Base-by-base conservation (phyloP, 2,329 filamentous ascomycete species). In the Penicillium griseofulvum region DNA sequence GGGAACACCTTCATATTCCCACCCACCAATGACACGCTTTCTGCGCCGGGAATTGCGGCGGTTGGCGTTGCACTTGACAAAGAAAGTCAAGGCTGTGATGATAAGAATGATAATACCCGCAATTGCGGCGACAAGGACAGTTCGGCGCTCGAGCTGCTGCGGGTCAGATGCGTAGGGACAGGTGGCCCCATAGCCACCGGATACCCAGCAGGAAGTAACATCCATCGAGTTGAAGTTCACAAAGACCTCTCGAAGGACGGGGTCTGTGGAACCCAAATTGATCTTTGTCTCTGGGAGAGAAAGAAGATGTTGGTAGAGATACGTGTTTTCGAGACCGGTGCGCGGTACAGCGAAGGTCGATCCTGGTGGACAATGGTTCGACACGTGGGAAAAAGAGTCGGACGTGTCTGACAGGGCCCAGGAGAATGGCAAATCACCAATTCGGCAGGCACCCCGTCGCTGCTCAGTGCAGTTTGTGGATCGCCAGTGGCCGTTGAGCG, bases 1-100 rank as follows among this genome's bases (percentile, higher is more conserved):
- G 17, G 86, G 86, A 48, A 89, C 84, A 16, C 86, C 86, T 67
- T 88, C 86, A 73, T 88, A 88, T 63, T 87, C 83, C 80, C 83
- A 86, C 1, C 83, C 83, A 50, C 76, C 70, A 56, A 77, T 74
- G 45, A 82, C 75, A 63, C 80, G 78, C 64, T 78, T 79, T 26
- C 76, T 75, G 44, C 78, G 77, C 59, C 79, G 76, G 43, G 77
- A 80, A 60, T 79, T 80, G 39, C 78, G 76, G 56, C 84, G 70
- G 68, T 87, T 87, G 5, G 83, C 80, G 58, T 84, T 85, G 65
- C 83, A 86, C 65, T 88, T 88, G 47, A 85, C 80, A 59, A 87
- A 84, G 12, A 87, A 68, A 0, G 83, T 87, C 65, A 87, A 67
- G 0, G 79, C 81, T 0, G 83, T 80, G n/a, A 86, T 69, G 17